Base-by-base conservation (phyloP, 1,284 basidiomycete genomes). In the Coniferiporia sulphurascens region DNA sequence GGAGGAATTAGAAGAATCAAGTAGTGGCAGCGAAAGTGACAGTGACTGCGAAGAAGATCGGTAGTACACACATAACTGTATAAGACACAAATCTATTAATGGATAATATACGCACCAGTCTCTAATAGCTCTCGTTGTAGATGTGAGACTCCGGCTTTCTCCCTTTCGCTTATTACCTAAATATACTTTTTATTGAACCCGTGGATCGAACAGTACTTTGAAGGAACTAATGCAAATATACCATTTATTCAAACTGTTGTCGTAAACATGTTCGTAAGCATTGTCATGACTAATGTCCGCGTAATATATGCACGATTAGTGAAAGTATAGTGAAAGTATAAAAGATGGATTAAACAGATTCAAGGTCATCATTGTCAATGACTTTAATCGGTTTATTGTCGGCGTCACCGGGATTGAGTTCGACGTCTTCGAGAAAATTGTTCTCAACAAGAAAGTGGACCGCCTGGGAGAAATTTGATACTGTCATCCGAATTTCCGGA, bases 371-470 rank as follows among this genome's bases (percentile, higher is more conserved):
- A 35, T 70, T 70, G 36, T 66, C 71, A 56, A 87, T 67, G 22
- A 90, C 83, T 66, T 88, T 75, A 27, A 91, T 89, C 68, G 78
- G 76, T 65, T 83, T 80, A 60, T 87, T 82, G 22, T 82, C 77
- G 1, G 89, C 88, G 67, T 94, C 83, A 0, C 95, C 96, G 12
- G 88, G 85, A 49, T 80, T 81, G 19, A 89, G 73, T 72, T 98
- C 96, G 0, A 98, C 93, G 51, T 83, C 82, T 50, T 81, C 75
- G 13, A 99, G 76, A 75, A 96, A 95, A 67, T 94, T 86, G 66
- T 99, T 99, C 63, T 93, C 89, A 1, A 93, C 93, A 13, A 98
- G 73, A 72, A 98, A 99, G 36, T 86, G 86, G 67, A 98, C 91
- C 1, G 91, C 92, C 72, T 98, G 96, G 0, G 94, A 93, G 1